Base-by-base conservation (phyloP, 768 basidiomycete species). In the Mycena maculata region DNA sequence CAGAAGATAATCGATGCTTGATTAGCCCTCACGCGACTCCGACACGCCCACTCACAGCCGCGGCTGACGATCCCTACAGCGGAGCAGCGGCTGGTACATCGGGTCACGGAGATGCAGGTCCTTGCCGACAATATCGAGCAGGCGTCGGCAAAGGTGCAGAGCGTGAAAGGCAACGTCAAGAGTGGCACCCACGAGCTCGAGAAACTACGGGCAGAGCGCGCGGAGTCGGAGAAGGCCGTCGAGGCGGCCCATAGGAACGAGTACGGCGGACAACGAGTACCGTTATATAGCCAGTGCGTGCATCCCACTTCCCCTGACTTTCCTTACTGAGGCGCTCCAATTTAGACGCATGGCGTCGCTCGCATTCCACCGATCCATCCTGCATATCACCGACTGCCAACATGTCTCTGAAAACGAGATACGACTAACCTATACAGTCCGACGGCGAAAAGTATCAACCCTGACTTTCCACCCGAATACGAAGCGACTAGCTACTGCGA, bases 1-100 rank as follows among this genome's bases (percentile, higher is more conserved):
- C 87, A 92, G 62, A 86, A 92, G 75, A 94, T 96, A 71, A 86
- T 94, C 65, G 94, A 96, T 74, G 88, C 94, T 38, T 90, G 92
- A 36, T 86, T 95, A 5, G 87, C 91, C 1, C 83, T 96, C 39
- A 90, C 91, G 9, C 88, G 95, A 2, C 87, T 96, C 20, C 88
- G 93, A 22, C 91, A 95, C 70, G 87, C 90, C 2, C 89, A 96
- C 71, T 92, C 93, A 0, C 86, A 89, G 22, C 91, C 95, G 48
- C 87, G 95, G 12, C 79, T 96, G 38, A 97, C 95, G 0, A 86
- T 94, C 38, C 78, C 88, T 4, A 82, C 90, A 49, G 95, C 95
- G 0, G 89, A 89, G 52, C 84, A 90, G 68, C 88, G 90, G 58
- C 87, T 95, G 2, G 88, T 89, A 12, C 85, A 86, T 13, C 94